Evolutionary conservation across 129 eudicot genomes (phyloP).

Genomic region (Lonicera japonica): DNA sequence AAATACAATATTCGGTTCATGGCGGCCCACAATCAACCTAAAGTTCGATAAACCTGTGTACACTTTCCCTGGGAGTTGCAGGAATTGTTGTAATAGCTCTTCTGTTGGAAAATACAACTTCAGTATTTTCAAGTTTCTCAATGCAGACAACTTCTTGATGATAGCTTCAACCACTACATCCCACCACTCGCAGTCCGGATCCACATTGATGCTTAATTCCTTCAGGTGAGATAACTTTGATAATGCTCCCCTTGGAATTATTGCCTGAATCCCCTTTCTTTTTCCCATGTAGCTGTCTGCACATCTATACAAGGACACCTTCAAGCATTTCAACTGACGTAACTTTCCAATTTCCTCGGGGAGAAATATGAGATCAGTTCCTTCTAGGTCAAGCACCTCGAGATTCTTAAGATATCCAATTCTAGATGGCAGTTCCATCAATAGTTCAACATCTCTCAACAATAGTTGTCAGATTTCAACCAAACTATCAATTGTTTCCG

Average conservation of each 20-base stretch:
- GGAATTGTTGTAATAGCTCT: slow-evolving; percentile 16
- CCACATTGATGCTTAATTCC: slow-evolving; percentile 28
- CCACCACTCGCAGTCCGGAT: slow-evolving; percentile 30
- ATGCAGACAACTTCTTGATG: slow-evolving; percentile 13
- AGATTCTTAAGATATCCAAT: slow-evolving; percentile 20
- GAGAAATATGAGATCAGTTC: slow-evolving; percentile 18
- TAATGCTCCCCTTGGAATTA: slow-evolving; percentile 26
- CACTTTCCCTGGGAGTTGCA: slow-evolving; percentile 14
- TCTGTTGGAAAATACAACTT: slow-evolving; percentile 29
- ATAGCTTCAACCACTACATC: slow-evolving; percentile 22
- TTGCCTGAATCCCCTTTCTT: slow-evolving; percentile 10
- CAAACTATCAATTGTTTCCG: slow-evolving; percentile 16
- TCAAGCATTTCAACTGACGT: slow-evolving; percentile 10
- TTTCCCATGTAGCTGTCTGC: slow-evolving; percentile 18
- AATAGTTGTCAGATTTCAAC: slow-evolving; percentile 10
- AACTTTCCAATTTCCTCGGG: slow-evolving; percentile 1
- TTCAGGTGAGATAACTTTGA: slow-evolving; percentile 22
- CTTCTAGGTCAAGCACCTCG: slow-evolving; percentile 15
- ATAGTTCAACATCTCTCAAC: slow-evolving; percentile 10
- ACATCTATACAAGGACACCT: slow-evolving; percentile 9
- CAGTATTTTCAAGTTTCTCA: slow-evolving; percentile 15
- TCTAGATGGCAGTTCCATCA: slow-evolving; percentile 26
- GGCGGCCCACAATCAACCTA: slow-evolving; percentile 24
- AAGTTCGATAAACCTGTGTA: slow-evolving; percentile 9
- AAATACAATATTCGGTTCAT: slow-evolving; percentile 18